Evolutionary conservation across 116 monocot genomes (phyloP), one percentile per base, ranked within the genome.

Genomic region (Trichopus zeylanicus): DNA sequence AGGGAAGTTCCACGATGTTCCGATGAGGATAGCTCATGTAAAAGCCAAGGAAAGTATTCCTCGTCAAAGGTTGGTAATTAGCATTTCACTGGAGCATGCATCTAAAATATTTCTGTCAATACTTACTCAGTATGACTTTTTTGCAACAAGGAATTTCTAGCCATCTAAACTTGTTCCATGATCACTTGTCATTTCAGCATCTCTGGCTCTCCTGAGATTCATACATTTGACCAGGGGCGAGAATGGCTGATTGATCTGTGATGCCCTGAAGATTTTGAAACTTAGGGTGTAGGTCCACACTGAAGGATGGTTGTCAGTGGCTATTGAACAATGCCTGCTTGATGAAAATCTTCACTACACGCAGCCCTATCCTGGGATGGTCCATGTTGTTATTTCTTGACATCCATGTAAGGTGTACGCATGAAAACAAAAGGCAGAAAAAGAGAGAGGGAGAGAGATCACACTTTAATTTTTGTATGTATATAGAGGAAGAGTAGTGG

Each of bases 231-330:
- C 29, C 51, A 66, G 25, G 78, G 76, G 22, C 73, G 77, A 39
- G 87, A 91, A 11, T 82, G 70, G 2, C 30, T 89, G 39, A 82
- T 97, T 24, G 91, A 97, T 59, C 73, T 97, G 64, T 27, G 97
- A 97, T 48, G 97, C 91, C 28, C 68, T 97, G 30, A 84, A 91
- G 18, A 72, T 88, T 23, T 67, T 97, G 30, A 91, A 87, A 48
- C 69, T 76, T 29, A 81, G 65, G 6, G 63, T 87, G 26, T 82
- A 78, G 49, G 82, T 73, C 74, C 77, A 81, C 60, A 75, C 65
- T 31, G 82, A 74, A 52, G 81, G 97, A 4, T 76, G 90, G 64
- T 73, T 94, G 6, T 73, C 83, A 5, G 79, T 68, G 29, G 87
- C 76, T 0, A 74, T 95, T 2, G 84, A 95, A 70, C 90, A 87